Percentiles rank a stretch among this genome's conserved stretches.
Conservation (phyloP, 805 yeast genomes). For the Komagataella pastoris region DNA sequence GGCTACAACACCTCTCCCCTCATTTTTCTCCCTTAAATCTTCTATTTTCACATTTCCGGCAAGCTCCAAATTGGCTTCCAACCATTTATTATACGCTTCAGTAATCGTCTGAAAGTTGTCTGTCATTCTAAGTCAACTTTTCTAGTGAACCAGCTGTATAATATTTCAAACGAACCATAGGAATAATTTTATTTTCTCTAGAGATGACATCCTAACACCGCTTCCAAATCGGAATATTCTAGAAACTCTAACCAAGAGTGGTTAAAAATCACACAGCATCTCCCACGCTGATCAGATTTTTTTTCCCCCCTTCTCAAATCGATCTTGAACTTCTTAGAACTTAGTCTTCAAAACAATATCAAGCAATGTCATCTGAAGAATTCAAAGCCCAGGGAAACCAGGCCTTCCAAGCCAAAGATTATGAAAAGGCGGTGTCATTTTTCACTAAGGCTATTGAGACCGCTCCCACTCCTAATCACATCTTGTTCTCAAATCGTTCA, state of each 20-base stretch:
- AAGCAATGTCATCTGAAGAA: slow-evolving; percentile 50
- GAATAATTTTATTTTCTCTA: background rate
- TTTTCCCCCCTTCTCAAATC: background rate
- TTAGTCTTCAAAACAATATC: background rate
- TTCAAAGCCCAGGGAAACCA: slow-evolving; percentile 88
- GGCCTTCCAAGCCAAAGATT: slow-evolving; percentile 82
- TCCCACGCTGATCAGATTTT: background rate
- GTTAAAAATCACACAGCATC: background rate
- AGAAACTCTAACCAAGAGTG: background rate
- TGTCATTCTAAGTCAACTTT: background rate
- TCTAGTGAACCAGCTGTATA: background rate
- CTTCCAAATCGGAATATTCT: background rate
- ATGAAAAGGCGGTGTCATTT: slow-evolving; percentile 59
- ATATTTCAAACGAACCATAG: background rate
- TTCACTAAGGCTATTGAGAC: slow-evolving; percentile 84
- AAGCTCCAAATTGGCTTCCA: slow-evolving; percentile 24
- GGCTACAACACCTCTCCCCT: slow-evolving; percentile 77
- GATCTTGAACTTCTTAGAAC: background rate
- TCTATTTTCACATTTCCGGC: slow-evolving; percentile 44
- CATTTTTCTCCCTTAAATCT: slow-evolving; percentile 43
- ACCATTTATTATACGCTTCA: slow-evolving; percentile 29
- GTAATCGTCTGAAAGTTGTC: slow-evolving; percentile 15
- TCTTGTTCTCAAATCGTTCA: slow-evolving; percentile 85
- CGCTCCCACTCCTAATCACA: slow-evolving; percentile 78
- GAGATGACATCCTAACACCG: background rate